Evolutionary conservation across 2,329 filamentous ascomycete genomes (phyloP).

Genomic region (Biscogniauxia marginata): DNA sequence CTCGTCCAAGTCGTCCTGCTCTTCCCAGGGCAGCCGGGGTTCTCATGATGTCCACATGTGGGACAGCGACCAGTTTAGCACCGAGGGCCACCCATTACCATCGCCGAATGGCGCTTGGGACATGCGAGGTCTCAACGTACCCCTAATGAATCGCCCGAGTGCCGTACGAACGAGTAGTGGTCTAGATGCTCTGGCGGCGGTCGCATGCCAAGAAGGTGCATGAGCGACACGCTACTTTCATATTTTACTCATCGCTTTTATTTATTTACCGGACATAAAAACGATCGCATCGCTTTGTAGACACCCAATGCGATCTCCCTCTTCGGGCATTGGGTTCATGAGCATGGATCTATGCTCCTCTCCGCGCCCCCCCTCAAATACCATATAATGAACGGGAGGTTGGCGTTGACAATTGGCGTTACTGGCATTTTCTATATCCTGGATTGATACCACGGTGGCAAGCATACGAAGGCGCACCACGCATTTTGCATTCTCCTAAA

Average conservation of each 20-base stretch:
- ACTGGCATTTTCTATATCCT: constrained; percentile 1
- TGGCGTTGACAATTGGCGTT: constrained; percentile 8
- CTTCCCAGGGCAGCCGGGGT: constrained; percentile 31
- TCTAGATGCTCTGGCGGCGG: constrained; percentile 54
- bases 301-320: neutral
- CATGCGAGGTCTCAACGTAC: constrained; percentile 44
- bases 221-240: constrained; percentile 1
- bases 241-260: neutral
- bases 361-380: neutral
- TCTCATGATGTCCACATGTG: constrained; percentile 37
- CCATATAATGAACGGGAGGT: neutral
- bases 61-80: constrained; percentile 42
- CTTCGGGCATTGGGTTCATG: neutral
- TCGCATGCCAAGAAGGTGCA: constrained; percentile 50
- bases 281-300: neutral
- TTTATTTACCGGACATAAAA: neutral
- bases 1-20: constrained; percentile 32
- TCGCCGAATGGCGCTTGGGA: constrained; percentile 46
- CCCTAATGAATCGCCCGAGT: constrained; percentile 45
- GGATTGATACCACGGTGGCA: constrained; percentile 30
- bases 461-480: constrained; percentile 32
- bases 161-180: constrained; percentile 47
- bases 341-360: neutral
- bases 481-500: constrained; percentile 20
- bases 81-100: constrained; percentile 32